These are phyloP conservation scores for Fusarium verrucosum DNA, from an alignment of 2,329 filamentous ascomycete species.

Conservation along the genomic window DNA sequence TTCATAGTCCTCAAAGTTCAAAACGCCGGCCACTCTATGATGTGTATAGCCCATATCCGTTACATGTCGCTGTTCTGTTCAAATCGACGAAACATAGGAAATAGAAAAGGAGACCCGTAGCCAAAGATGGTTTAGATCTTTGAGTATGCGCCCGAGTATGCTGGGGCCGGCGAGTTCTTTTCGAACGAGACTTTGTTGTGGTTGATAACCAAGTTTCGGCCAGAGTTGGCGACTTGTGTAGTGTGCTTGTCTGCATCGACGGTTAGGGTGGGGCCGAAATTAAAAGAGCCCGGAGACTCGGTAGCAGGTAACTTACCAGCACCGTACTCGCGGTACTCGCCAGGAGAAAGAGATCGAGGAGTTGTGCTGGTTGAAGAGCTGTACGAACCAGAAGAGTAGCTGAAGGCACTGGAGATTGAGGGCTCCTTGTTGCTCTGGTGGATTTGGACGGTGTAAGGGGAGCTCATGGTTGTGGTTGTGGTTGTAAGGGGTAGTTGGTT, in stretches of 20 bases:
- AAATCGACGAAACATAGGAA: slow-evolving; percentile 11
- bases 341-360: slow-evolving; percentile 44
- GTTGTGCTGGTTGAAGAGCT: slow-evolving; percentile 41
- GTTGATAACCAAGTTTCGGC: slow-evolving; percentile 47
- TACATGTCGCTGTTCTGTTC: slow-evolving; percentile 22
- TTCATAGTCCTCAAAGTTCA: slow-evolving; percentile 13
- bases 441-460: slow-evolving; percentile 45
- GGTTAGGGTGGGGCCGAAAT: slow-evolving; percentile 35
- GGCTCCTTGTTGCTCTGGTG: slow-evolving; percentile 47
- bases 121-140: neutral
- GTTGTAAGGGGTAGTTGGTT: slow-evolving; percentile 12
- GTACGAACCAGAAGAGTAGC: slow-evolving; percentile 44
- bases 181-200: slow-evolving; percentile 47
- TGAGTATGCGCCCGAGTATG: slow-evolving; percentile 41
- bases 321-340: slow-evolving; percentile 47
- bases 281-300: slow-evolving; percentile 11
- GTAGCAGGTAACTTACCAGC: slow-evolving; percentile 43
- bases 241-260: slow-evolving; percentile 38
- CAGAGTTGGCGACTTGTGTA: slow-evolving; percentile 37
- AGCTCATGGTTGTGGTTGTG: slow-evolving; percentile 41
- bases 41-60: slow-evolving; percentile 26
- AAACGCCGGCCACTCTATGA: slow-evolving; percentile 40
- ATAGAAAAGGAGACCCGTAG: neutral
- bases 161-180: slow-evolving; percentile 44
- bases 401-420: slow-evolving; percentile 44